Base-by-base conservation (phyloP, 1,139 yeast genomes). In the Sugiyamaella xylanicola region DNA sequence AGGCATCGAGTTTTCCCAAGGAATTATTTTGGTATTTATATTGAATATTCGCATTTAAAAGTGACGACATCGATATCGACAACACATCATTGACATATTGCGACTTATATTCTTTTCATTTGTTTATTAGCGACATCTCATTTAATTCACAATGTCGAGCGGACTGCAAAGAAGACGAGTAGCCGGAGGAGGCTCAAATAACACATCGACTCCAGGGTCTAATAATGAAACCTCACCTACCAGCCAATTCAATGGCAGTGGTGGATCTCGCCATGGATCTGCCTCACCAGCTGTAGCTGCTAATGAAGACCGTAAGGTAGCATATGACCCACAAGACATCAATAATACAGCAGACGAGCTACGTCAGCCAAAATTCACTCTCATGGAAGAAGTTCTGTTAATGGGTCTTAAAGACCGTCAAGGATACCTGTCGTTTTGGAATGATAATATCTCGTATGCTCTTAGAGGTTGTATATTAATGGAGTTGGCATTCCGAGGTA, bases 341-440 rank as follows among this genome's bases (percentile, higher is more conserved):
- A 77, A 74, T 54, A 79, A 77, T 56, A 76, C 75, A 39, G 72
- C 71, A 40, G 84, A 82, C 59, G 82, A 78, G 54, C 72, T 71
- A 32, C 74, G 72, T 58, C 70, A 78, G 58, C 98, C 99, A 1
- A 76, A 83, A 51, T 78, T 93, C 64, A 95, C 99, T 1, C 75
- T 93, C 63, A 91, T 93, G 97, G 99, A 93, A 72, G 99, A 93
- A 72, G 97, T 93, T 8, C 75, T 93, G 59, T 78, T 93, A 61
- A 82, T 93, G 75, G 99, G 99, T 1, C 79, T 93, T 62, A 92
- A 93, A 69, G 99, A 93, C 72, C 87, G 87, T 66, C 98, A 93
- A 72, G 99, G 99, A 4, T 91, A 92, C 71, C 78, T 93, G 57
- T 90, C 97, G 20, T 93, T 93, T 73, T 93, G 99, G 99, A 95